These are phyloP conservation scores for Citrus unshiu DNA, from an alignment of 345 rosid genomes.

Conservation along the genomic window DNA sequence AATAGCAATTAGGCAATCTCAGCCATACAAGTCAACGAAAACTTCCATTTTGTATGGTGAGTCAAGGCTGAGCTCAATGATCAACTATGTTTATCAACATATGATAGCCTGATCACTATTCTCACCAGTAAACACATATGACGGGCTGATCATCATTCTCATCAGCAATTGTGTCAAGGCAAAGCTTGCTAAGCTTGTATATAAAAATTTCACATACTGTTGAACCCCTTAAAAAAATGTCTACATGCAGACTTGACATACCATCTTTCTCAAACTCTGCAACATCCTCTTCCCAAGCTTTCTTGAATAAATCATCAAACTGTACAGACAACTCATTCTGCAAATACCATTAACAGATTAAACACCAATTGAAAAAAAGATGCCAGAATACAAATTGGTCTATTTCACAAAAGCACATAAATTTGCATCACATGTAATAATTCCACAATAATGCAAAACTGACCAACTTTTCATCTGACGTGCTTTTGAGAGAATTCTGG, in stretches of 20 bases:
- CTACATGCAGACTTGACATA: constrained; percentile 25
- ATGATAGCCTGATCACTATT: not conserved
- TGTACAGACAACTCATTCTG: constrained; percentile 82
- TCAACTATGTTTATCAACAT: not conserved
- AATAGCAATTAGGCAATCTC: constrained; percentile 6
- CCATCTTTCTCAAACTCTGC: constrained; percentile 56
- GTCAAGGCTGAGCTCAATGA: not conserved
- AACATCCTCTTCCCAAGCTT: constrained; percentile 87
- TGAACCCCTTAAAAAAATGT: not conserved
- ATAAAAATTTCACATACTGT: not conserved
- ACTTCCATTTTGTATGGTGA: not conserved
- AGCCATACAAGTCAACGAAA: not conserved
- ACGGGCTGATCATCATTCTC: not conserved
- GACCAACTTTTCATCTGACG: constrained; percentile 62
- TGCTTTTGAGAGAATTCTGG: constrained; percentile 29
- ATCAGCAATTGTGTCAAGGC: not conserved
- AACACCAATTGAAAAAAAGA: not conserved
- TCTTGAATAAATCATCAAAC: constrained; percentile 82
- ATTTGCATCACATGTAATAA: not conserved
- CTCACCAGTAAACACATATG: not conserved
- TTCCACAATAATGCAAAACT: constrained; percentile 25
- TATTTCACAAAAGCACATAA: not conserved
- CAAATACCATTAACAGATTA: constrained; percentile 18
- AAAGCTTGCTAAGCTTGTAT: not conserved
- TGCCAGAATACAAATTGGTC: not conserved